Base-by-base conservation (phyloP, 192 early-diverging fungal genomes). In the Podila epicladia region DNA sequence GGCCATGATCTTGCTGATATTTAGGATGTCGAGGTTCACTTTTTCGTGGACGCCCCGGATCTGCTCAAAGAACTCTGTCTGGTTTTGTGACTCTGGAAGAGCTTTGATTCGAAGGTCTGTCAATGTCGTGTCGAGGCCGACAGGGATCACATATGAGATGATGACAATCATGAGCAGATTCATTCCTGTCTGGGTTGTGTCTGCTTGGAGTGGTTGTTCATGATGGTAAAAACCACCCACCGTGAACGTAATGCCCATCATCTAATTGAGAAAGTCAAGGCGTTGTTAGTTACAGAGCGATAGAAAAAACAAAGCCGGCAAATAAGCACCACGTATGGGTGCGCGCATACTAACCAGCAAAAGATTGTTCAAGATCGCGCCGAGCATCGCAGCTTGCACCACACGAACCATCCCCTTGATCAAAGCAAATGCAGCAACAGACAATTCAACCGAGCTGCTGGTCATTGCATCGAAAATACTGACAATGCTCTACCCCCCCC, bases 321-420 rank as follows among this genome's bases (percentile, higher is more conserved):
- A 15, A 17, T 0, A 41, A 17, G 15, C 41, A 45, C 3, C 11
- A 15, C 15, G 2, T 3, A 45, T 37, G 67, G 90, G 94, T 68
- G 90, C 86, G 20, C 95, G 94, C 41, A 6, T 92, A 84, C 72
- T 35, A 8, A 98, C 95, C 50, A 97, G 82, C 31, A 97, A 78
- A 62, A 97, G 64, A 77, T 98, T 97, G 69, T 92, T 93, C 26
- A 97, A 83, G 67, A 97, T 94, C 8, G 94, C 95, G 28, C 97
- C 97, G 0, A 97, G 31, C 86, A 90, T 53, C 35, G 71, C 37
- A 79, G 73, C 86, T 82, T 94, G 91, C 28, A 94, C 91, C 24
- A 92, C 88, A 37, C 88, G 83, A 33, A 91, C 84, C 37, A 89
- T 82, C 12, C 89, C 90, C 35, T 92, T 74, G 9, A 84, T 86